Evolutionary conservation across 2,329 filamentous ascomycete genomes (phyloP), one percentile per base, ranked within the genome.

Genomic region (Dendrostoma leiphaemia): DNA sequence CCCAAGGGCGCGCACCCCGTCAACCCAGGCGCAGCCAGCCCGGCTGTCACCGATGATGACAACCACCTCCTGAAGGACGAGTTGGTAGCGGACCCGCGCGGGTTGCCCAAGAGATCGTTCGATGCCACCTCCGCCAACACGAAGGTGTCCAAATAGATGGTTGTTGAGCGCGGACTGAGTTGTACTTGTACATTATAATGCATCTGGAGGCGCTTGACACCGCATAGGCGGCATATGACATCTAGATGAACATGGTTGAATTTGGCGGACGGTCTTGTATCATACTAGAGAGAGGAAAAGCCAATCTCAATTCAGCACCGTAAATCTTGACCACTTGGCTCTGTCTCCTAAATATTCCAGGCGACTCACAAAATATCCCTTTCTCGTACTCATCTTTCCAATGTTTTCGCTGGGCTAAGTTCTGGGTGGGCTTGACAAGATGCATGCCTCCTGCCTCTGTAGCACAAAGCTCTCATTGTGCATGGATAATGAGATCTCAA

Each of bases 71-170:
- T 19, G 13, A 44, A 28, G 28, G 45, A 54, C 29, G 54, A 57
- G 19, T 6, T 48, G 12, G 45, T 43, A 44, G 48, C 49, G 17
- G 49, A 52, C 40, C 45, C 52, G 53, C 48, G 43, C 15, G 55
- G 45, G 13, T 24, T 61, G 5, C 66, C 67, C 3, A 64, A 59
- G 54, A 57, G 59, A 49, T 65, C 65, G 1, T 59, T 61, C 13
- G 69, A 71, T 44, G 68, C 68, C 29, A 70, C 69, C 1, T 59
- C 55, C 17, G 68, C 67, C 21, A 71, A 70, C 60, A 53, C 60
- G n/a, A 56, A 53, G 34, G 37, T 31, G 32, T 57, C 47, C 3
- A 48, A 48, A 38, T 52, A 51, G 19, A 38, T 9, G 9, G 19
- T 6, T 8, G 31, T 35, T 5, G 19, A 13, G 3, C 15, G 6